These are phyloP conservation scores for Exophiala lecanii-corni DNA, from an alignment of 2,329 filamentous ascomycete species.

Conservation along the genomic window DNA sequence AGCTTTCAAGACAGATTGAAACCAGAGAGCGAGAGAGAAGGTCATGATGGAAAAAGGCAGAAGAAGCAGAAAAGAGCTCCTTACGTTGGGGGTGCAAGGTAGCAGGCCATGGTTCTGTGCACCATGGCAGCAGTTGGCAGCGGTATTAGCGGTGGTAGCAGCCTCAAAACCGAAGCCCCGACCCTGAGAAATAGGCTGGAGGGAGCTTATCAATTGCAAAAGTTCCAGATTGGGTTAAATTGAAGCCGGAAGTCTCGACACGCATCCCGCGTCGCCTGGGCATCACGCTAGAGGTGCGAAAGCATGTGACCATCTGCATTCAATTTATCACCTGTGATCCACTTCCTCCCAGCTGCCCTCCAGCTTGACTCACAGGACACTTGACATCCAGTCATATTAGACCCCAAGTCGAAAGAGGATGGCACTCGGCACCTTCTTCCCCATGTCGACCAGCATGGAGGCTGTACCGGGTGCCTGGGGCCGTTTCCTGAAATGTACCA, in stretches of 20 bases:
- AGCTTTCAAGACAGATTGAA: constrained; percentile 5
- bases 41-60: constrained; percentile 3
- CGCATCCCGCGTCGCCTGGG: constrained; percentile 11
- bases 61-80: too few species aligned
- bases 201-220: constrained; percentile 5
- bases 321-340: constrained; percentile 11
- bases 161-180: too few species aligned
- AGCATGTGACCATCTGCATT: constrained; percentile 21
- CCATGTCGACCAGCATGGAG: too few species aligned
- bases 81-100: constrained; percentile 10
- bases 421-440: too few species aligned
- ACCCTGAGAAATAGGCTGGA: constrained; percentile 4
- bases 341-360: too few species aligned
- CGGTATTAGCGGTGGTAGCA: constrained; percentile 1
- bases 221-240: constrained; percentile 9
- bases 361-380: too few species aligned
- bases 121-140: not conserved
- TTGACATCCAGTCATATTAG: too few species aligned
- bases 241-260: constrained; percentile 12
- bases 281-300: constrained; percentile 4
- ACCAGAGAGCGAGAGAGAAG: constrained; percentile 8
- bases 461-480: too few species aligned
- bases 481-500: too few species aligned
- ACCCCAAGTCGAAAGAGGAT: too few species aligned
- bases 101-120: constrained; percentile 1